Base-by-base conservation (phyloP, 148 eudicot genomes). In the Rhododendron vialii region DNA sequence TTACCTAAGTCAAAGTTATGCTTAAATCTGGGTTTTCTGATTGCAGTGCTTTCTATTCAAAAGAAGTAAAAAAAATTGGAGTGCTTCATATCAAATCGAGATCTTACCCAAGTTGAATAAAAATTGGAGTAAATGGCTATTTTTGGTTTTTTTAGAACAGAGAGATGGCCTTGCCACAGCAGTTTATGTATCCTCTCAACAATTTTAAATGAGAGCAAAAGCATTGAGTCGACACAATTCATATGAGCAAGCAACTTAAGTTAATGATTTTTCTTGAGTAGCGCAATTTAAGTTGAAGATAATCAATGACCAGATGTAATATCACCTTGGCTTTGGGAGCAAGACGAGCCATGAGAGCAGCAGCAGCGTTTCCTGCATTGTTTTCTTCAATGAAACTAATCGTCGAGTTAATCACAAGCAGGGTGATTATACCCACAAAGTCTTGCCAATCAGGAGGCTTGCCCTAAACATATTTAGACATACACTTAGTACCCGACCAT, bases 391-490 rank as follows among this genome's bases (percentile, higher is more conserved):
- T 92, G 43, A 98, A 98, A 92, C 99, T 98, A 78, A 98, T 98
- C 2, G 99, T 98, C 2, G 99, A 98, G 91, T 98, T 98, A 51
- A 98, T 98, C 75, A 98, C 87, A 69, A 98, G 95, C 86, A 98
- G 88, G 35, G 95, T 95, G 75, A 98, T 98, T 88, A 98, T 98
- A 86, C 99, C 99, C 89, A 98, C 99, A 90, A 98, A 98, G 47
- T 98, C 99, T 89, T 95, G 99, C 99, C 99, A 98, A 84, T 98
- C 99, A 59, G 99, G 99, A 88, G 99, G 98, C 88, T 95, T 98
- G 41, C 91, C 91, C 99, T 98, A 91, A 51, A 75, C 86, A 81
- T 77, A 84, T 83, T 36, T 71, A 78, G 87, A 67, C 33, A 11
- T 14, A 5, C 14, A 88, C 0, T 45, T 30, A 30, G 26, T 71